These are phyloP conservation scores for Syzygium jambos DNA, from an alignment of 345 rosid genomes.

Conservation along the genomic window DNA sequence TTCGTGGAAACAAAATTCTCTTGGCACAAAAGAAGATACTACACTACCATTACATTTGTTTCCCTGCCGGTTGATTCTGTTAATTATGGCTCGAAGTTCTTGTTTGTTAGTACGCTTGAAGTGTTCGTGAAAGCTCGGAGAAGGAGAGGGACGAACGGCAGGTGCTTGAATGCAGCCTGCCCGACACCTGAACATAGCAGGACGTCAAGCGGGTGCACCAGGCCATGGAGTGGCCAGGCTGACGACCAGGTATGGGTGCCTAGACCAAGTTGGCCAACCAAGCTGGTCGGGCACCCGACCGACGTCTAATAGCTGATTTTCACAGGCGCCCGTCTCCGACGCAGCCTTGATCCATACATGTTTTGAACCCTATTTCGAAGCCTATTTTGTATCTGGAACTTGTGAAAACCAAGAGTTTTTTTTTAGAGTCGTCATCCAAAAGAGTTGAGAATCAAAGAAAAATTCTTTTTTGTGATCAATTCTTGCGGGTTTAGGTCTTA, in stretches of 20 bases:
- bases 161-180: not conserved
- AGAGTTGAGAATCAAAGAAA: too few species aligned
- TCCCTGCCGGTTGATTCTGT: not conserved
- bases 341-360: too few species aligned
- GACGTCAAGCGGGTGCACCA: not conserved
- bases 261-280: not conserved
- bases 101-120: not conserved
- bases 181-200: not conserved
- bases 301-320: too few species aligned
- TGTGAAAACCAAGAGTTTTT: too few species aligned
- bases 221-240: not conserved
- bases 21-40: not conserved
- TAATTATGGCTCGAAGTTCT: not conserved
- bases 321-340: too few species aligned
- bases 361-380: too few species aligned
- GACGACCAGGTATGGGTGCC: not conserved
- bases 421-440: too few species aligned
- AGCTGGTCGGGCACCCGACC: too few species aligned
- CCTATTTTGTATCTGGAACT: too few species aligned
- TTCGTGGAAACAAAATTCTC: not conserved
- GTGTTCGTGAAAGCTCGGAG: not conserved
- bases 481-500: too few species aligned
- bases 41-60: not conserved
- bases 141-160: accelerated
- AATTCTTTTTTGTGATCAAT: too few species aligned